phyloP scores from a whole-genome alignment of 352 stramenopile genomes.

The Phytophthora hibernalis region DNA sequence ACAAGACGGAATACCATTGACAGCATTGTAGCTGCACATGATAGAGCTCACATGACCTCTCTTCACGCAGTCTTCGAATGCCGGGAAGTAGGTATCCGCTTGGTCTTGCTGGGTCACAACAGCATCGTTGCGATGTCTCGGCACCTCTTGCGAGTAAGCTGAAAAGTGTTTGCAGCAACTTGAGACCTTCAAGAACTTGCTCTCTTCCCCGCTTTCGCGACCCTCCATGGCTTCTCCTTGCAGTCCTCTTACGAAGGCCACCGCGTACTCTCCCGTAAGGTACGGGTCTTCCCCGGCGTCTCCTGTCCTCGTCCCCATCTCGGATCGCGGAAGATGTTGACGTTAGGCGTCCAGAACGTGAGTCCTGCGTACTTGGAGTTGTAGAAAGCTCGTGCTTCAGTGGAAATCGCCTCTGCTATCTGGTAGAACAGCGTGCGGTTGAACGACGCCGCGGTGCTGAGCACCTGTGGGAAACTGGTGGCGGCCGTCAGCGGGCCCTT shows the following conservation, averaged over 20 bases:
- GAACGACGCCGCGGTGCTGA: conserved; percentile 82
- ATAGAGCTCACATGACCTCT: conserved; percentile 79
- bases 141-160: conserved; percentile 86
- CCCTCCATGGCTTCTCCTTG: conserved; percentile 70
- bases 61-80: conserved; percentile 85
- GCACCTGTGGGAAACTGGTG: conserved; percentile 92
- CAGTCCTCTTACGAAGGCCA: conserved; percentile 83
- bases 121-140: conserved; percentile 88
- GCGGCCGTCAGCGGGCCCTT: conserved; percentile 56
- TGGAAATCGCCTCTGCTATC: conserved; percentile 84
- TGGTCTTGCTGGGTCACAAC: conserved; percentile 90
- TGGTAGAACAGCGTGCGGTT: conserved; percentile 87
- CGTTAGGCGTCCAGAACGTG: conserved; percentile 93
- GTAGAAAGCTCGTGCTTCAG: conserved; percentile 84
- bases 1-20: conserved; percentile 93
- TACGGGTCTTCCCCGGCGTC: conserved; percentile 91
- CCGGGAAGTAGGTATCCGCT: conserved; percentile 90
- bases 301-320: conserved; percentile 93
- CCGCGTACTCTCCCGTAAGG: conserved; percentile 86
- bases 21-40: conserved; percentile 96
- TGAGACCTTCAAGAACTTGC: conserved; percentile 76
- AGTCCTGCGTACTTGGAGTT: conserved; percentile 81
- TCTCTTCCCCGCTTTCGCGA: background rate
- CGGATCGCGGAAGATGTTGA: conserved; percentile 94
- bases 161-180: conserved; percentile 94